These are phyloP conservation scores for Friedmanniomyces simplex DNA, from an alignment of 495 filamentous ascomycete genomes.

Conservation along the genomic window DNA sequence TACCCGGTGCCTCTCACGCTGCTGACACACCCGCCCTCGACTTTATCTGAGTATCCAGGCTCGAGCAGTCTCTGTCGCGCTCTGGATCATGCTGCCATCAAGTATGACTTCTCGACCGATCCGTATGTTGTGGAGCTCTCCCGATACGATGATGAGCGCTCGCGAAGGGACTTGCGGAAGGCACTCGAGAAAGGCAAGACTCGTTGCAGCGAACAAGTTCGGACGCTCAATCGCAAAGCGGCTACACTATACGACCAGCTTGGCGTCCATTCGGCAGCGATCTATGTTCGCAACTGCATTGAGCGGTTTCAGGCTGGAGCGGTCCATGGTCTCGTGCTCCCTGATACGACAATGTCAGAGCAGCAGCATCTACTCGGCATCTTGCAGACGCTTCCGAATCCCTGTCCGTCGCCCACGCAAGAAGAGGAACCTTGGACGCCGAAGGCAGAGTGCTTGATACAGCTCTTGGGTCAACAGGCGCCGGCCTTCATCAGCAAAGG, in stretches of 20 bases:
- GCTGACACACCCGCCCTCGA: constrained; percentile 30
- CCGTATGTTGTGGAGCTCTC: constrained; percentile 54
- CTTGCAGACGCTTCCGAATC: constrained; percentile 29
- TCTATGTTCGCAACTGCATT: constrained; percentile 53
- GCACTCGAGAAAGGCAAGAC: constrained; percentile 46
- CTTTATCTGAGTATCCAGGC: background rate
- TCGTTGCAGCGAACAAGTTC: constrained; percentile 53
- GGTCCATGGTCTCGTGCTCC: constrained; percentile 11
- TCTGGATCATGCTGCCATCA: constrained; percentile 25
- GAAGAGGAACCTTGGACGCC: constrained; percentile 31
- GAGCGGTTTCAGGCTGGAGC: constrained; percentile 9
- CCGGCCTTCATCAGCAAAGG: constrained; percentile 37
- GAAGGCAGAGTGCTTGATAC: constrained; percentile 47
- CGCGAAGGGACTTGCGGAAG: constrained; percentile 35
- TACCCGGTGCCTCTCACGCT: constrained; percentile 51
- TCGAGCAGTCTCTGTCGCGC: background rate
- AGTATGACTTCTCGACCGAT: constrained; percentile 55
- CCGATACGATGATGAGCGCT: constrained; percentile 24
- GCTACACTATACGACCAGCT: constrained; percentile 49
- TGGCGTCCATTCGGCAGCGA: constrained; percentile 64
- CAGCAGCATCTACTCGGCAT: constrained; percentile 48
- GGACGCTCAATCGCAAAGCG: constrained; percentile 42
- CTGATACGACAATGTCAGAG: constrained; percentile 42
- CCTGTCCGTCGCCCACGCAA: background rate
- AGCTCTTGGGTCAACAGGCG: constrained; percentile 39